These are phyloP conservation scores for Fusarium sp. DNA, from an alignment of 2,329 filamentous ascomycete species.

Conservation along the genomic window DNA sequence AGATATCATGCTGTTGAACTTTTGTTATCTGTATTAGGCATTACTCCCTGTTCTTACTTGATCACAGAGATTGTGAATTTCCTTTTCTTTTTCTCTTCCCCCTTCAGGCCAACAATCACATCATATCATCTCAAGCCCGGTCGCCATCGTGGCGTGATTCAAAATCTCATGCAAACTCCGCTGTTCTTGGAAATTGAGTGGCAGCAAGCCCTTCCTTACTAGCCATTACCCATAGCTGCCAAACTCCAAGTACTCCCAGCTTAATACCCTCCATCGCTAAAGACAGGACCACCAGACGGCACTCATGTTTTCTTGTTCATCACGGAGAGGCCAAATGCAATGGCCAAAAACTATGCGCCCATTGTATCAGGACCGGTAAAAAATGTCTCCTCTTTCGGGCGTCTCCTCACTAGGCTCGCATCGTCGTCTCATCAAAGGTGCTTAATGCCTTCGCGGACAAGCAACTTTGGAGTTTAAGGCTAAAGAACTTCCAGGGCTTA, in stretches of 20 bases:
- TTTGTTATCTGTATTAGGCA: too few species aligned
- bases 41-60: too few species aligned
- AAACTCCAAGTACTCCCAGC: background rate
- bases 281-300: constrained; percentile 10
- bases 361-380: constrained; percentile 13
- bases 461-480: constrained; percentile 53
- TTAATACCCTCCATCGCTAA: background rate
- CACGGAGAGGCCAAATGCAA: constrained; percentile 20
- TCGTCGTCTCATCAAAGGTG: background rate
- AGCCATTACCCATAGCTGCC: too few species aligned
- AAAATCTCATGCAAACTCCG: too few species aligned
- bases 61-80: too few species aligned
- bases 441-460: background rate
- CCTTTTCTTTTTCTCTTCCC: too few species aligned
- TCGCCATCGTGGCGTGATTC: too few species aligned
- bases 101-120: too few species aligned
- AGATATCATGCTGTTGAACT: too few species aligned
- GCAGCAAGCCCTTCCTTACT: too few species aligned
- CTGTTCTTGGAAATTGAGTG: too few species aligned
- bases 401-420: background rate
- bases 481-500: constrained; percentile 54
- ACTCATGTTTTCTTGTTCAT: constrained; percentile 10
- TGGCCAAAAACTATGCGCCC: constrained; percentile 7
- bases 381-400: background rate
- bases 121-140: too few species aligned